Percentiles rank a stretch among this genome's conserved stretches.
Evolutionary conservation across 306 rosid species (phyloP).

Genomic region (Malus sylvestris): DNA sequence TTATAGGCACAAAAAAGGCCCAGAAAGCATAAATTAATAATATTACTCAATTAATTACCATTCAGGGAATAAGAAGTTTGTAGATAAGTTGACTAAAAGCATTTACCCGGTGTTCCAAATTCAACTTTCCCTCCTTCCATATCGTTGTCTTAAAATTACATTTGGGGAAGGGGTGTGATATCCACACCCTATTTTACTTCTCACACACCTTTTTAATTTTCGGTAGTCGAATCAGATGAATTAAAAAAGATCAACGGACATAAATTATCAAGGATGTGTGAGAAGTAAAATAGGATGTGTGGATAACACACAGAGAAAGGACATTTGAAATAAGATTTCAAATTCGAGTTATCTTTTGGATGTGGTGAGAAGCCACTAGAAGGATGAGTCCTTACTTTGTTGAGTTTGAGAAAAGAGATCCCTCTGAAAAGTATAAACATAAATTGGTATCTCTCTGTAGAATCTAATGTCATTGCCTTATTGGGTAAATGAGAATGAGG

Average conservation of each 20-base stretch:
- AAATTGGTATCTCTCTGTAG: slow-evolving; percentile 12
- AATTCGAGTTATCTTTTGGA: not conserved
- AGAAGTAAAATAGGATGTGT: too few relatives aligned
- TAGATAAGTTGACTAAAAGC: not conserved
- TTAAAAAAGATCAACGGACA: too few relatives aligned
- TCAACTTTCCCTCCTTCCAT: too few relatives aligned
- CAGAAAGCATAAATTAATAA: not conserved
- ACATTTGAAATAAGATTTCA: not conserved
- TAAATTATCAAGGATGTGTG: too few relatives aligned
- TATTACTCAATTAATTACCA: not conserved
- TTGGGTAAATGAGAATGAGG: slow-evolving; percentile 37
- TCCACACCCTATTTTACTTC: too few relatives aligned
- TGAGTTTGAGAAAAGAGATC: slow-evolving; percentile 1
- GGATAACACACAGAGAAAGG: too few relatives aligned
- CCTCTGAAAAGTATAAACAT: slow-evolving; percentile 1
- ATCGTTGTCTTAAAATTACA: not conserved
- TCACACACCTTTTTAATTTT: too few relatives aligned
- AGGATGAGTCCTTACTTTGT: not conserved
- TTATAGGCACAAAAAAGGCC: slow-evolving; percentile 29
- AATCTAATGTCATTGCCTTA: slow-evolving; percentile 37
- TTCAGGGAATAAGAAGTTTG: not conserved
- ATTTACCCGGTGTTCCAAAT: not conserved
- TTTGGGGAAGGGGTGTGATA: slow-evolving; percentile 10
- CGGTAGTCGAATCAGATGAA: rapidly evolving
- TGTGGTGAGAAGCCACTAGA: not conserved